Conservation (phyloP, 2,329 filamentous ascomycete species). For the Uncinocarpus reesii region DNA sequence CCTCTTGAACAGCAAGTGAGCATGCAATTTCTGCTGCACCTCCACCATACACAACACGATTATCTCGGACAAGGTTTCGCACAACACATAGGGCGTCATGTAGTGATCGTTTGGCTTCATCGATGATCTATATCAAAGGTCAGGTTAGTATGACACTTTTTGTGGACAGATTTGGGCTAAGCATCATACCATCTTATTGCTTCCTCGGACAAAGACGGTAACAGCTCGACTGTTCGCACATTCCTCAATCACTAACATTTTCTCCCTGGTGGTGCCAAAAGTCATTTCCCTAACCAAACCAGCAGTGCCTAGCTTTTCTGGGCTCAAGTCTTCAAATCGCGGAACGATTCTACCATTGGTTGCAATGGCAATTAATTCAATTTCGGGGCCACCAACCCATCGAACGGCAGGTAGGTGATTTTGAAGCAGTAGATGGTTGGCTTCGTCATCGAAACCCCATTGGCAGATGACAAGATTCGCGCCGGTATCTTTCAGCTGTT, state of each 20-base stretch:
- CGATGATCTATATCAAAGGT: conserved; percentile 64
- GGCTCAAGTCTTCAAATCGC: conserved; percentile 83
- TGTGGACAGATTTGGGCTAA: conserved; percentile 2
- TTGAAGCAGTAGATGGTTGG: conserved; percentile 91
- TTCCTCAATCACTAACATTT: conserved; percentile 99
- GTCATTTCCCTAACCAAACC: conserved; percentile 89
- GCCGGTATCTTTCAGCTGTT: conserved; percentile 93
- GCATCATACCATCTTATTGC: conserved; percentile 88
- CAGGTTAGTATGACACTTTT: neutral
- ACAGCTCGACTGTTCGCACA: conserved; percentile 96
- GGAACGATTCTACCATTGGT: conserved; percentile 97
- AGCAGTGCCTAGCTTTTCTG: conserved; percentile 82
- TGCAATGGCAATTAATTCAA: conserved; percentile 95
- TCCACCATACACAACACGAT: conserved; percentile 93
- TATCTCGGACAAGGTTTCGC: conserved; percentile 88
- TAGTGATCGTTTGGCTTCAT: conserved; percentile 93
- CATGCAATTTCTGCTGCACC: conserved; percentile 96
- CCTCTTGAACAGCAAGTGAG: conserved; percentile 90
- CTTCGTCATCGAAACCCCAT: conserved; percentile 99
- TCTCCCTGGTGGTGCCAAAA: conserved; percentile 94
- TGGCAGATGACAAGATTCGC: conserved; percentile 98
- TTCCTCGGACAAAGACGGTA: conserved; percentile 89
- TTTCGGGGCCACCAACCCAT: conserved; percentile 97
- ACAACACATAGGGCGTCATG: conserved; percentile 97
- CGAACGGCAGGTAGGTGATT: conserved; percentile 91